These are phyloP conservation scores for Hypsizygus marmoreus DNA, from an alignment of 768 basidiomycete species.

Conservation along the genomic window DNA sequence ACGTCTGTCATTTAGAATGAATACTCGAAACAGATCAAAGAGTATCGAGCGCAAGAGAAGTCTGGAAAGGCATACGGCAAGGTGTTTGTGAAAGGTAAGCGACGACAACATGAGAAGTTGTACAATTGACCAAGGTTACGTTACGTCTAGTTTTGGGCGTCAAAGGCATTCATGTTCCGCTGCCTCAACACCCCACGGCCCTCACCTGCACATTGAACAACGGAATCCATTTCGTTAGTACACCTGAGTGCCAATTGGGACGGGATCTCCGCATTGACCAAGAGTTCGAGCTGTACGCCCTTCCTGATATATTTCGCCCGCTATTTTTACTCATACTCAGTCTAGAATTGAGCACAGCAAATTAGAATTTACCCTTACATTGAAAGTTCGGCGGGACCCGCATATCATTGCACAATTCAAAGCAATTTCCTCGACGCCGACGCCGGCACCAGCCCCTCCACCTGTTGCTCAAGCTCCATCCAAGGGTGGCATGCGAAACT, in stretches of 20 bases:
- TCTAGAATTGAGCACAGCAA: slow-evolving; percentile 85
- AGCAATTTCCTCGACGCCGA: slow-evolving; percentile 47
- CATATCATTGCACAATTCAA: slow-evolving; percentile 83
- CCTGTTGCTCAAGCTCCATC: slow-evolving; percentile 51
- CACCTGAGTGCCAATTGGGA: slow-evolving; percentile 69
- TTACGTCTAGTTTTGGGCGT: slow-evolving; percentile 79
- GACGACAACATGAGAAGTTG: too few species aligned
- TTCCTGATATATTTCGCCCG: background rate
- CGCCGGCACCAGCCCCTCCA: slow-evolving; percentile 33
- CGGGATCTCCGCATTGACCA: slow-evolving; percentile 72
- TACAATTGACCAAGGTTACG: too few species aligned
- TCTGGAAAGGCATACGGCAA: slow-evolving; percentile 85
- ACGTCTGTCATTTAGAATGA: slow-evolving; percentile 66
- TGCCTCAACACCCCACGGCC: slow-evolving; percentile 74
- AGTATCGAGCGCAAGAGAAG: slow-evolving; percentile 76
- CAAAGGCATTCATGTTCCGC: slow-evolving; percentile 70
- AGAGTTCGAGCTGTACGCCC: slow-evolving; percentile 85
- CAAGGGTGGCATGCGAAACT: slow-evolving; percentile 70
- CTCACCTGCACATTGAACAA: slow-evolving; percentile 92
- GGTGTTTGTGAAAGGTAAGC: slow-evolving; percentile 88
- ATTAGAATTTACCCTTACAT: slow-evolving; percentile 88
- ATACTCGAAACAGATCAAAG: slow-evolving; percentile 87
- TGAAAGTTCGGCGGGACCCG: slow-evolving; percentile 85
- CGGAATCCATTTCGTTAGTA: slow-evolving; percentile 94
- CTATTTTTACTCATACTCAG: background rate